phyloP scores from a whole-genome alignment of 768 basidiomycete species.

The Boletus vinaceobasis region DNA sequence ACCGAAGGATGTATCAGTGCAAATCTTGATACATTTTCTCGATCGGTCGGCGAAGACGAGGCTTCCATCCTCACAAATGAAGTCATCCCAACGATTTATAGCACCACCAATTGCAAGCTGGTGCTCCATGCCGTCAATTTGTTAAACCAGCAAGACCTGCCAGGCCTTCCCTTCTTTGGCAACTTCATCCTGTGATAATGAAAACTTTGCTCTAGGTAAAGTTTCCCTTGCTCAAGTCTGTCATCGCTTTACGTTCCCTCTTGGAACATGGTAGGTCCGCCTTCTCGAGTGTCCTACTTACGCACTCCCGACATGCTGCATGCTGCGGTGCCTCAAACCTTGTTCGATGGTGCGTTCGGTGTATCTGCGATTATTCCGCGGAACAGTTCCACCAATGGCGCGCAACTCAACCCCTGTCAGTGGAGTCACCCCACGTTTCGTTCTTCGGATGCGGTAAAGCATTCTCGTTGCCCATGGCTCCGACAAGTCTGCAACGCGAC shows the following conservation, averaged over 20 bases:
- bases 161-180: not conserved
- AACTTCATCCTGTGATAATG: constrained; percentile 15
- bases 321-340: constrained; percentile 11
- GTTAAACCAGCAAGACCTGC: not conserved
- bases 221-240: constrained; percentile 1
- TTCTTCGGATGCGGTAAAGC: not conserved
- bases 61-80: constrained; percentile 15
- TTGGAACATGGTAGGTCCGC: constrained; percentile 3
- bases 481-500: not conserved
- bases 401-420: constrained; percentile 1
- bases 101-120: constrained; percentile 1
- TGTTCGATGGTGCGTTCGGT: constrained; percentile 7
- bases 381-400: constrained; percentile 4
- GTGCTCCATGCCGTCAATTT: constrained; percentile 1
- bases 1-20: constrained; percentile 1
- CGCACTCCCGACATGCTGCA: constrained; percentile 11
- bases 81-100: constrained; percentile 7
- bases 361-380: constrained; percentile 14
- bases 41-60: constrained; percentile 17
- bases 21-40: constrained; percentile 22
- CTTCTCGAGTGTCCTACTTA: constrained; percentile 10
- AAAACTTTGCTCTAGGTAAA: constrained; percentile 5
- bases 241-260: constrained; percentile 11
- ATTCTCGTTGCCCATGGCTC: constrained; percentile 1
- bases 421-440: constrained; percentile 1